Evolutionary conservation across 2,329 filamentous ascomycete genomes (phyloP).

Genomic region (Neofusicoccum cordaticola): DNA sequence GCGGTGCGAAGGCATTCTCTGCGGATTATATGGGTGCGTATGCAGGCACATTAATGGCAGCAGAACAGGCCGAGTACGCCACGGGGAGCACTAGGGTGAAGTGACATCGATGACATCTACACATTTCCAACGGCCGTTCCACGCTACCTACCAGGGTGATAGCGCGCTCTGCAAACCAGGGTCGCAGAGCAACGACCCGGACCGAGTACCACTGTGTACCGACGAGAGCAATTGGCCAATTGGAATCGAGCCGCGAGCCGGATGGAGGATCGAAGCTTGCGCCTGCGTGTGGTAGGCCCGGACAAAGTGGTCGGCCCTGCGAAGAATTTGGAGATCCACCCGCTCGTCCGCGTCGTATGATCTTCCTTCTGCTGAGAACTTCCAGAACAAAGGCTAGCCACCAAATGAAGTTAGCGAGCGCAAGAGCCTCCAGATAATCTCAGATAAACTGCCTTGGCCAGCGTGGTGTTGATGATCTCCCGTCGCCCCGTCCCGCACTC

Average conservation of each 20-base stretch:
- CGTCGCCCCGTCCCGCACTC: constrained; percentile 1
- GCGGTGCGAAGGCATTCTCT: not conserved
- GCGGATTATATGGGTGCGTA: not conserved
- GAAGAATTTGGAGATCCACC: constrained; percentile 5
- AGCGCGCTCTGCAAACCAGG: not conserved
- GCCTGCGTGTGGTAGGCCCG: not conserved
- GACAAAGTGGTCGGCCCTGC: not conserved
- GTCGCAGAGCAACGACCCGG: not conserved
- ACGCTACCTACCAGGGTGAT: not conserved
- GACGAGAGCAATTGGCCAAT: not conserved
- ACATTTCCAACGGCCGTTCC: not conserved
- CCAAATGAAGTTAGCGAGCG: constrained; percentile 5
- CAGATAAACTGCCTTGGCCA: not conserved
- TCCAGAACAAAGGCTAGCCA: constrained; percentile 5
- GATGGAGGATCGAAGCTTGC: not conserved
- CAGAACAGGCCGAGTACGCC: not conserved
- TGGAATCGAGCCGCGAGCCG: not conserved
- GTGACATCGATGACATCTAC: constrained; percentile 5
- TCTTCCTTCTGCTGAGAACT: not conserved
- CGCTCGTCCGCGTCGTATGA: not conserved
- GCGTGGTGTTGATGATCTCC: constrained; percentile 13
- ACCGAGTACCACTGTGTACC: not conserved
- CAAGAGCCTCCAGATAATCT: constrained; percentile 5
- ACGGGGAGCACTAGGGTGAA: not conserved
- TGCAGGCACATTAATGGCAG: not conserved